Percentiles rank a stretch among this genome's conserved stretches.
These are phyloP conservation scores for Psilocybe sp. DNA, from an alignment of 768 basidiomycete genomes.

Conservation along the genomic window DNA sequence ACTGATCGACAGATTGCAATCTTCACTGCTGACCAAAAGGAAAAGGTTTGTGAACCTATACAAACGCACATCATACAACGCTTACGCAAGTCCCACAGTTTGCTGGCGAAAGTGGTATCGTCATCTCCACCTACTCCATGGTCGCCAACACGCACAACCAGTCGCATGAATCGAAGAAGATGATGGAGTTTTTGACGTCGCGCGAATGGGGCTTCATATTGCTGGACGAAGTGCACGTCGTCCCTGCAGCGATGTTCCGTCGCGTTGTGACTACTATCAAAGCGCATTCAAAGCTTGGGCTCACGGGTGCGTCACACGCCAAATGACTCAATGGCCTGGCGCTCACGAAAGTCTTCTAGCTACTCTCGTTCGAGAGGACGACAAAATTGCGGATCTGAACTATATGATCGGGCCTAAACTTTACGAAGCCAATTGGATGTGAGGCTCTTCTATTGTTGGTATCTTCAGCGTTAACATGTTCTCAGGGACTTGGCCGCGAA, in stretches of 20 bases:
- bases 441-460: conserved; percentile 6
- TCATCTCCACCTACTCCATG: conserved; percentile 99
- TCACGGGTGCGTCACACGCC: conserved; percentile 67
- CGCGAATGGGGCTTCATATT: conserved; percentile 99
- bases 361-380: conserved; percentile 97
- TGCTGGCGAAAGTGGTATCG: conserved; percentile 94
- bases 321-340: conserved; percentile 1
- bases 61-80: not conserved
- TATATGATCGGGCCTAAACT: conserved; percentile 99
- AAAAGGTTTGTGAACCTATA: conserved; percentile 57
- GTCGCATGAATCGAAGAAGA: conserved; percentile 98
- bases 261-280: conserved; percentile 98
- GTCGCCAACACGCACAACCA: conserved; percentile 98
- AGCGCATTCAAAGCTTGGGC: conserved; percentile 95
- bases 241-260: conserved; percentile 98
- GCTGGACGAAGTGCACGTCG: conserved; percentile 97
- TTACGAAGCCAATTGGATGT: conserved; percentile 99
- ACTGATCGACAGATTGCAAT: conserved; percentile 95
- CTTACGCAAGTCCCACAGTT: conserved; percentile 52
- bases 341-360: conserved; percentile 44
- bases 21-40: conserved; percentile 97
- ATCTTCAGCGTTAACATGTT: conserved; percentile 11
- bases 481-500: conserved; percentile 90
- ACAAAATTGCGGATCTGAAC: conserved; percentile 97
- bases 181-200: conserved; percentile 99